A percentile compares a stretch with the other conserved stretches of the same genome.
phyloP scores from a whole-genome alignment of 352 stramenopile genomes.

The Globisporangium irregulare region DNA sequence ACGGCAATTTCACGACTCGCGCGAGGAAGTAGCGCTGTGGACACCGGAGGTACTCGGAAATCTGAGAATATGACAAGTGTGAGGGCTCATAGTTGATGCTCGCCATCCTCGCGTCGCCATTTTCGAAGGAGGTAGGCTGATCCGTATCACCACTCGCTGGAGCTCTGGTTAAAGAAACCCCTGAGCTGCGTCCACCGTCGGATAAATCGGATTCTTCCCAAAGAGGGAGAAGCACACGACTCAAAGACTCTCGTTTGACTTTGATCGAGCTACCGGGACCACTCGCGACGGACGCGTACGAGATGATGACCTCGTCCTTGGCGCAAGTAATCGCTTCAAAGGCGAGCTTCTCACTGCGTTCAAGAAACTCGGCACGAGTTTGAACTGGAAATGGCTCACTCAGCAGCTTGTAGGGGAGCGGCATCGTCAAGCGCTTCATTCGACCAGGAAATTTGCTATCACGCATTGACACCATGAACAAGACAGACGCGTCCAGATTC shows the following conservation, averaged over 20 bases:
- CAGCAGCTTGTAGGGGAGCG: conserved; percentile 52
- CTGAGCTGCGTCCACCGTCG: not conserved
- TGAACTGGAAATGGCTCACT: conserved; percentile 55
- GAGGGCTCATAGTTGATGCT: conserved; percentile 39
- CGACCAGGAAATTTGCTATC: conserved; percentile 78
- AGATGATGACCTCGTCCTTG: conserved; percentile 44
- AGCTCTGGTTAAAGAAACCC: not conserved
- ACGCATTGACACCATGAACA: conserved; percentile 66
- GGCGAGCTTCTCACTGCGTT: conserved; percentile 41
- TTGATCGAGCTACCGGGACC: not conserved
- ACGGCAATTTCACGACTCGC: conserved; percentile 58
- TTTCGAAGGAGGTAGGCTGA: not conserved
- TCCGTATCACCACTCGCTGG: not conserved
- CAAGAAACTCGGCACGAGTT: conserved; percentile 47
- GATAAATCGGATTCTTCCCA: conserved; percentile 11
- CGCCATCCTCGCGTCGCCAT: not conserved
- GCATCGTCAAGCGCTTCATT: conserved; percentile 64
- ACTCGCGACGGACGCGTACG: conserved; percentile 38
- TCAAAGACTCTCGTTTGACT: conserved; percentile 25
- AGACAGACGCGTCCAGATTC: conserved; percentile 29
- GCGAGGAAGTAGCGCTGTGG: conserved; percentile 76
- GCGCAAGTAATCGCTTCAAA: conserved; percentile 39
- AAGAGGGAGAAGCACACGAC: conserved; percentile 32
- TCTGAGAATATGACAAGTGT: conserved; percentile 82
- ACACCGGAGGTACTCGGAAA: conserved; percentile 77